phyloP scores from a whole-genome alignment of 352 stramenopile species.

The Phytophthora melonis region DNA sequence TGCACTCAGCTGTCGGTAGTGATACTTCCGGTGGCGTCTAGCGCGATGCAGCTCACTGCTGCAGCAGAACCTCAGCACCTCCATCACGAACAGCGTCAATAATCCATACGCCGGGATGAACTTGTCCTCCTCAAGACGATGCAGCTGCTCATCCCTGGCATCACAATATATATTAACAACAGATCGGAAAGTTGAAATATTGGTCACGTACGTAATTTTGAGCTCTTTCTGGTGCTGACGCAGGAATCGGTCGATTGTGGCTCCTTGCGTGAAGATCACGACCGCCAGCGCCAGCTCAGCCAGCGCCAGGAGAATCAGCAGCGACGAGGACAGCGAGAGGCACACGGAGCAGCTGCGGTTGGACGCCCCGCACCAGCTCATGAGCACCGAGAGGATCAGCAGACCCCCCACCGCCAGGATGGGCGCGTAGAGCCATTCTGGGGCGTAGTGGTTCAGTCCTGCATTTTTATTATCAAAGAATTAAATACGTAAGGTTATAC shows the following conservation, averaged over 20 bases:
- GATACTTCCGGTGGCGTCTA: conserved; percentile 63
- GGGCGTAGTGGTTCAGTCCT: conserved; percentile 73
- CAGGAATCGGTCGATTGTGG: conserved; percentile 68
- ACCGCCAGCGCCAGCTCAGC: conserved; percentile 69
- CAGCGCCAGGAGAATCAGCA: conserved; percentile 70
- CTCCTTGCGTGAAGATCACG: conserved; percentile 74
- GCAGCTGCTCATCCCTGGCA: conserved; percentile 62
- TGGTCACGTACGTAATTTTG: conserved; percentile 56
- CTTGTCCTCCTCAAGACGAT: conserved; percentile 66
- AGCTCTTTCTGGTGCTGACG: conserved; percentile 71
- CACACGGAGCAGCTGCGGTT: conserved; percentile 54
- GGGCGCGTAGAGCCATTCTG: conserved; percentile 73
- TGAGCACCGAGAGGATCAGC: conserved; percentile 52
- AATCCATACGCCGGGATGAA: conserved; percentile 75
- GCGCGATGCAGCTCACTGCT: conserved; percentile 62
- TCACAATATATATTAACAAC: no score
- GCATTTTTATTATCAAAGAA: no score
- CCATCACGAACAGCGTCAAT: conserved; percentile 71
- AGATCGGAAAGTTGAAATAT: neutral
- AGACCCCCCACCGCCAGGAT: conserved; percentile 63
- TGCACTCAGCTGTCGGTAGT: conserved; percentile 63
- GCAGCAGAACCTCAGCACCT: conserved; percentile 76
- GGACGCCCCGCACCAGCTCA: conserved; percentile 77
- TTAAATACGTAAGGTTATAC: no score
- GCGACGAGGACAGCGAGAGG: conserved; percentile 66